These are phyloP conservation scores for Aspergillus aculeatus DNA, from an alignment of 2,329 filamentous ascomycete genomes.

Conservation along the genomic window DNA sequence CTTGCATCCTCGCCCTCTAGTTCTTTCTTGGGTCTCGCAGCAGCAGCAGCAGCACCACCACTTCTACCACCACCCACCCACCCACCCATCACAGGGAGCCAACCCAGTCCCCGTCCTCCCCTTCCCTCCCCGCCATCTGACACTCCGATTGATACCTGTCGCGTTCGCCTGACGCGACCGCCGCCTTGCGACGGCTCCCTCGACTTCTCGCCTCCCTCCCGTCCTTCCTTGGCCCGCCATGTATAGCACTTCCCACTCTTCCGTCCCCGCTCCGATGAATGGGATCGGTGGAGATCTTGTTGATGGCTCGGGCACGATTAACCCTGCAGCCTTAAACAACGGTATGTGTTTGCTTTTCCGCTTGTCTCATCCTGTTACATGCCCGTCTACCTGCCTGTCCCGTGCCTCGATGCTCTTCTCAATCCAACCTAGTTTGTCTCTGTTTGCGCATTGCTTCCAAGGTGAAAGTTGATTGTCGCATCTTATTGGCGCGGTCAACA, in stretches of 20 bases:
- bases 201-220: slow-evolving; percentile 22
- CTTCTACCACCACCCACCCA: not conserved
- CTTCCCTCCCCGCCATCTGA: slow-evolving; percentile 13
- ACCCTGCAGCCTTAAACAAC: slow-evolving; percentile 79
- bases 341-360: slow-evolving; percentile 52
- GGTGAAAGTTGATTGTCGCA: not conserved
- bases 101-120: slow-evolving; percentile 15
- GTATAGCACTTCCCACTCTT: slow-evolving; percentile 48
- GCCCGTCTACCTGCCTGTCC: not conserved
- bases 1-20: slow-evolving; percentile 19
- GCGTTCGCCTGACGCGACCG: slow-evolving; percentile 35
- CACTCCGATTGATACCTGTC: slow-evolving; percentile 16
- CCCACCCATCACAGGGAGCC: slow-evolving; percentile 3
- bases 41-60: slow-evolving; percentile 8
- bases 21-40: slow-evolving; percentile 16
- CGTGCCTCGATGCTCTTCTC: slow-evolving; percentile 4
- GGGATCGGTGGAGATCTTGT: slow-evolving; percentile 53
- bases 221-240: slow-evolving; percentile 39
- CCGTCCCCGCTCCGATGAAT: slow-evolving; percentile 67
- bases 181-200: slow-evolving; percentile 31
- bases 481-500: slow-evolving; percentile 6
- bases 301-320: slow-evolving; percentile 84
- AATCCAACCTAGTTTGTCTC: slow-evolving; percentile 10
- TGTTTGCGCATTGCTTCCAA: not conserved
- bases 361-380: not conserved